Evolutionary conservation across 495 filamentous ascomycete genomes (phyloP), one percentile per base, ranked within the genome.

Genomic region (Penicillium soppii): DNA sequence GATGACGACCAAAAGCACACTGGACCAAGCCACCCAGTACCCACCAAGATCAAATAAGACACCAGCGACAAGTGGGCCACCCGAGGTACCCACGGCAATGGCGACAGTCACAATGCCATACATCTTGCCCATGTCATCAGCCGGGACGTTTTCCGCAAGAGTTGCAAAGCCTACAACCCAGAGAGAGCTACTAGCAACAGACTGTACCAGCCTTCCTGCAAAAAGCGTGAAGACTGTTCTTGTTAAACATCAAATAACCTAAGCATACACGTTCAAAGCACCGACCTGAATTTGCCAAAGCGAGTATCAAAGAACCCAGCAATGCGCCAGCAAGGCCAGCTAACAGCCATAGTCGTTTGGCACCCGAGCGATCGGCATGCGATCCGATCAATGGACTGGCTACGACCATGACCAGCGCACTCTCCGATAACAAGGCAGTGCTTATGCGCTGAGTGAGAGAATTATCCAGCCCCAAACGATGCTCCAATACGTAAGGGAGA

Each of bases 11-110:
- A 35, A 25, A 15, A 68, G 50, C 0, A 59, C 56, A 23, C 54
- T 57, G 5, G 62, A 61, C 62, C 65, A 68, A 1, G 57, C 60
- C 4, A 48, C 2, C 60, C 65, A 68, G 37, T 70, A 68, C 2
- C 67, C 67, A 1, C 49, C 49, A 1, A 48, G 1, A 20, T 66
- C 50, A 9, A 65, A 60, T 2, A 70, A 21, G 5, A 62, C 41
- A 0, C 67, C 65, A 0, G 61, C 53, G 0, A 61, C 38, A 21
- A 59, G 57, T 1, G 67, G 65, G 6, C 60, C 59, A 5, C 46
- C 55, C 15, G 57, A 50, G 0, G 53, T 62, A 9, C 67, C 65
- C 9, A 51, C 43, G 0, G 47, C 27, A n/a, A 67, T 53, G n/a
- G 53, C 53, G 5, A 53, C 35, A 7, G 43, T 56, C 23, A 61